Evolutionary conservation across 129 eudicot genomes (phyloP).

Genomic region (Gnaphalium uliginosum): DNA sequence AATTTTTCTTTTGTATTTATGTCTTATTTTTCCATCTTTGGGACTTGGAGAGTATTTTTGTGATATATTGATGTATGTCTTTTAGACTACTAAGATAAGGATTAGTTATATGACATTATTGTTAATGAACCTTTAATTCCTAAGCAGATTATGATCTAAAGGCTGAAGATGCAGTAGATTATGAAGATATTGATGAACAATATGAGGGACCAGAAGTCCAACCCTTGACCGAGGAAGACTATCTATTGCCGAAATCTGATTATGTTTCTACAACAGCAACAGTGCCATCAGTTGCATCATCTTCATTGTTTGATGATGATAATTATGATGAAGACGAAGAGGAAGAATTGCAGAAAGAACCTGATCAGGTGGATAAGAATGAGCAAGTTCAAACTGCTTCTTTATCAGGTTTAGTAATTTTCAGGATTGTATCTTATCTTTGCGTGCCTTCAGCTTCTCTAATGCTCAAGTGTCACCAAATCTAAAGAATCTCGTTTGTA

Average conservation of each 20-base stretch:
- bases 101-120: neutral
- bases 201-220: constrained; percentile 97
- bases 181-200: constrained; percentile 94
- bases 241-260: constrained; percentile 68
- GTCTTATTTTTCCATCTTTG: constrained; percentile 2
- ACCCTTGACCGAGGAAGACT: constrained; percentile 86
- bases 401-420: constrained; percentile 49
- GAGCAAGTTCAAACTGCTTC: constrained; percentile 38
- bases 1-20: constrained; percentile 26
- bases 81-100: constrained; percentile 7
- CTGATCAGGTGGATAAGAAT: constrained; percentile 39
- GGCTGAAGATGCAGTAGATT: constrained; percentile 97
- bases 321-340: constrained; percentile 89
- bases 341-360: constrained; percentile 45
- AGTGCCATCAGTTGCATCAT: constrained; percentile 41
- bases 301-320: constrained; percentile 87
- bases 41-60: too few species aligned
- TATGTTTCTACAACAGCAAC: constrained; percentile 55
- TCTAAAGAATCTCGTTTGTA: neutral
- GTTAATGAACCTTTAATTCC: neutral
- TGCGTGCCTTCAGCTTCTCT: neutral
- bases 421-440: constrained; percentile 17
- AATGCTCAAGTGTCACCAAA: neutral
- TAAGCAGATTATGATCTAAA: constrained; percentile 77
- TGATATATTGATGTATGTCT: neutral